These are phyloP conservation scores for Ustilago crameri DNA, from an alignment of 1,284 basidiomycete genomes.

Conservation along the genomic window DNA sequence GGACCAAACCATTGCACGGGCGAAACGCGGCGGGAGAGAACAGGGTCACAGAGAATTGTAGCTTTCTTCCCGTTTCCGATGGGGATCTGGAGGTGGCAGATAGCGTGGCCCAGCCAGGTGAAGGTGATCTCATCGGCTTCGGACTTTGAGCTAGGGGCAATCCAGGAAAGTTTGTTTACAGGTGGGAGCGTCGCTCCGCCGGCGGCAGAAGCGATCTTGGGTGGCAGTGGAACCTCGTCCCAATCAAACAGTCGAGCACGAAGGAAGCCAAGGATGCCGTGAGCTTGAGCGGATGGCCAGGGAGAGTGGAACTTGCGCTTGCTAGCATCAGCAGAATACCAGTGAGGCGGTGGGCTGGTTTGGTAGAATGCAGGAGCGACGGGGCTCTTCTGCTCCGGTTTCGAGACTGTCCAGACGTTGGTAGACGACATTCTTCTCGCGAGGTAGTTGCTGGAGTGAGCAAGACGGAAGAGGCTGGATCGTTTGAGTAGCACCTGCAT, in stretches of 20 bases:
- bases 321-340: conserved; percentile 27
- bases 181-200: conserved; percentile 29
- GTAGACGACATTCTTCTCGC: conserved; percentile 38
- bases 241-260: conserved; percentile 53
- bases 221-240: conserved; percentile 48
- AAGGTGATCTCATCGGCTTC: conserved; percentile 31
- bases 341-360: conserved; percentile 50
- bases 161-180: conserved; percentile 38
- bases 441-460: not conserved
- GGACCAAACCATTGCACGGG: conserved; percentile 58
- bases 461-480: conserved; percentile 7
- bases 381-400: conserved; percentile 10
- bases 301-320: conserved; percentile 47
- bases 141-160: not conserved
- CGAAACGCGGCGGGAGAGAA: conserved; percentile 51
- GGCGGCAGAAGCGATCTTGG: conserved; percentile 19
- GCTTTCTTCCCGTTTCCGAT: conserved; percentile 25
- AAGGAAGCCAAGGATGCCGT: conserved; percentile 45
- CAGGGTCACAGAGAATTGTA: conserved; percentile 56
- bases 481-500: conserved; percentile 21
- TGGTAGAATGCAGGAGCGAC: conserved; percentile 47
- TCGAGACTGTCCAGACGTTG: conserved; percentile 29
- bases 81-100: conserved; percentile 50
- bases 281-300: conserved; percentile 36
- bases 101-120: conserved; percentile 60